These are phyloP conservation scores for Verticillium isaacii DNA, from an alignment of 2,329 filamentous ascomycete genomes.

Conservation along the genomic window DNA sequence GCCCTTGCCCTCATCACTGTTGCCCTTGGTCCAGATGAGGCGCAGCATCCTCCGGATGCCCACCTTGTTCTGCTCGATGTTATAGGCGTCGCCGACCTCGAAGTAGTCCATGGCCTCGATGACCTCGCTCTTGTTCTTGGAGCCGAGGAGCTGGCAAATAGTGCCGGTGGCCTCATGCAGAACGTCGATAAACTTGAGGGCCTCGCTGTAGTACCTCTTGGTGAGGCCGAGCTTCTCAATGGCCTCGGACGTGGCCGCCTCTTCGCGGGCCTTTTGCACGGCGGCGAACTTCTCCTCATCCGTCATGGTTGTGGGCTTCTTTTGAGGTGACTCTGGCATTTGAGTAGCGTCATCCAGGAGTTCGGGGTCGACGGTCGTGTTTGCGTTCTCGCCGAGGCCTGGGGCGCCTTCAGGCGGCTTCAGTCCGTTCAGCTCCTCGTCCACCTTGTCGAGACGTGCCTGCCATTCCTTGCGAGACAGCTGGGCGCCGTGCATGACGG, in stretches of 20 bases:
- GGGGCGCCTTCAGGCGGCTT: constrained; percentile 72
- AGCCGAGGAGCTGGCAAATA: constrained; percentile 83
- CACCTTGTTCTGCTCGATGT: constrained; percentile 85
- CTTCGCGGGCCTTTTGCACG: constrained; percentile 75
- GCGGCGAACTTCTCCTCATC: constrained; percentile 73
- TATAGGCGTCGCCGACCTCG: constrained; percentile 91
- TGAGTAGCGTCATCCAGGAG: constrained; percentile 88
- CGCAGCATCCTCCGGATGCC: constrained; percentile 95
- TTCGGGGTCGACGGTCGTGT: constrained; percentile 68
- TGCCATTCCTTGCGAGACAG: constrained; percentile 84
- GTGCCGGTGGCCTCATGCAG: constrained; percentile 76
- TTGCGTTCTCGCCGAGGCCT: constrained; percentile 64
- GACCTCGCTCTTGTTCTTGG: constrained; percentile 96
- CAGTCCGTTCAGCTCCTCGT: constrained; percentile 74
- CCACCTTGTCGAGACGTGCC: constrained; percentile 73
- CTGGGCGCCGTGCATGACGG: constrained; percentile 83
- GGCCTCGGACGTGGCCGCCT: constrained; percentile 83
- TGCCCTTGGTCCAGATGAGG: constrained; percentile 98
- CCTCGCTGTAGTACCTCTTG: constrained; percentile 87
- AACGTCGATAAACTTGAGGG: constrained; percentile 87
- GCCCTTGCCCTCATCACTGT: constrained; percentile 97
- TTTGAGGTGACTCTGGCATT: constrained; percentile 60
- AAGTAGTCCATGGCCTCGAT: constrained; percentile 99
- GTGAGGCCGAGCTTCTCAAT: constrained; percentile 85
- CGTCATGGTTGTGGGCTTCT: constrained; percentile 61